These are phyloP conservation scores for Colletotrichum nymphaeae DNA, from an alignment of 2,329 filamentous ascomycete genomes.

Conservation along the genomic window DNA sequence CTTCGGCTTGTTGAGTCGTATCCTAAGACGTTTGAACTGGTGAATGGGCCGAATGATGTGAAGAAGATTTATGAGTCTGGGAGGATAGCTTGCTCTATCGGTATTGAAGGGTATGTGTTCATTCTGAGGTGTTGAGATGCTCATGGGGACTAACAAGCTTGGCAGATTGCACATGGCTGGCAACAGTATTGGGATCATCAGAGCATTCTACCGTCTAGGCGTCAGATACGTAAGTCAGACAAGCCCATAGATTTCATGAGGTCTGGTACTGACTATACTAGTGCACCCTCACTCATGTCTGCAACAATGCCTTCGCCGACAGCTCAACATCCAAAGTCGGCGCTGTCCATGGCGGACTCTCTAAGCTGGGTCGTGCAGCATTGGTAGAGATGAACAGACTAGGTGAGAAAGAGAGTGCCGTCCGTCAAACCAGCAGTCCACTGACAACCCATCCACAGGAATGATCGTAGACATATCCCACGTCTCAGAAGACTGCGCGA, in stretches of 20 bases:
- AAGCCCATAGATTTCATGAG: no score
- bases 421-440: not conserved
- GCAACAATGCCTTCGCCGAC: constrained; percentile 43
- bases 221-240: constrained; percentile 50
- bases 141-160: not conserved
- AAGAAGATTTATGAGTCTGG: constrained; percentile 42
- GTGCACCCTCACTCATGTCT: constrained; percentile 43
- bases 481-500: constrained; percentile 40
- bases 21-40: constrained; percentile 39
- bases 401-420: constrained; percentile 35
- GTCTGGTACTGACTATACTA: not conserved
- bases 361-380: constrained; percentile 41
- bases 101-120: constrained; percentile 44
- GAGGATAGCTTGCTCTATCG: constrained; percentile 48
- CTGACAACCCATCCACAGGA: not conserved
- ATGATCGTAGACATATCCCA: constrained; percentile 47
- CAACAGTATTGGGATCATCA: constrained; percentile 46
- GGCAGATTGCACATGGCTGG: constrained; percentile 44
- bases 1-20: constrained; percentile 40
- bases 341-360: constrained; percentile 40
- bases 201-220: constrained; percentile 46
- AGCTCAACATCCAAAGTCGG: constrained; percentile 41
- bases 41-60: constrained; percentile 42
- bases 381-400: constrained; percentile 50
- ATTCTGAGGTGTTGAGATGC: not conserved